Evolutionary conservation across 495 filamentous ascomycete genomes (phyloP).

Genomic region (Trypethelium eluteriae): DNA sequence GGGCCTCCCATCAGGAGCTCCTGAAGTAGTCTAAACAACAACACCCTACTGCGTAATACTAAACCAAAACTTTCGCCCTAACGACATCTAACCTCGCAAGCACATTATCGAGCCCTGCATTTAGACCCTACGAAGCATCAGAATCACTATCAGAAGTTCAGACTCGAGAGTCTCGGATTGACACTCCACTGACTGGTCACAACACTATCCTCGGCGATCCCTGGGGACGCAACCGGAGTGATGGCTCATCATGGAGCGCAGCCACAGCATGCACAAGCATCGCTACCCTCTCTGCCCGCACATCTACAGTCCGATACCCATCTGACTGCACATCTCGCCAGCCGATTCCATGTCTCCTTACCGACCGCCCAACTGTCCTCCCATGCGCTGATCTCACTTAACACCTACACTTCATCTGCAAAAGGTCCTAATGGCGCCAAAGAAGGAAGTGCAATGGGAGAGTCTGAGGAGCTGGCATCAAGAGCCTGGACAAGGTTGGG

Average conservation of each 20-base stretch:
- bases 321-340: constrained; percentile 89
- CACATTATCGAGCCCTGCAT: not conserved
- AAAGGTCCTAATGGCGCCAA: constrained; percentile 84
- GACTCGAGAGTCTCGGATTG: not conserved
- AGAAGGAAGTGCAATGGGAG: constrained; percentile 77
- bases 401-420: constrained; percentile 82
- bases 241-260: constrained; percentile 27
- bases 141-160: not conserved
- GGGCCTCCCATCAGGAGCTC: not conserved
- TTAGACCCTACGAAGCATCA: not conserved
- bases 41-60: not conserved
- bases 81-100: not conserved
- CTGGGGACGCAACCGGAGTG: constrained; percentile 27
- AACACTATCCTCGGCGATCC: constrained; percentile 27
- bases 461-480: constrained; percentile 80
- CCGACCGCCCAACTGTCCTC: constrained; percentile 83
- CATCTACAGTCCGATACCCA: constrained; percentile 96
- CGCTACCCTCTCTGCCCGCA: constrained; percentile 75
- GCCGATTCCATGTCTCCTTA: constrained; percentile 83
- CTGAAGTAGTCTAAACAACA: not conserved
- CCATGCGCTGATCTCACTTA: constrained; percentile 80
- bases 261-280: constrained; percentile 72
- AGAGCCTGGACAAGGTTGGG: constrained; percentile 80
- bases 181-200: constrained; percentile 13
- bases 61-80: not conserved